Evolutionary conservation across 129 eudicot genomes (phyloP).

Genomic region (Helichrysum umbraculigerum): DNA sequence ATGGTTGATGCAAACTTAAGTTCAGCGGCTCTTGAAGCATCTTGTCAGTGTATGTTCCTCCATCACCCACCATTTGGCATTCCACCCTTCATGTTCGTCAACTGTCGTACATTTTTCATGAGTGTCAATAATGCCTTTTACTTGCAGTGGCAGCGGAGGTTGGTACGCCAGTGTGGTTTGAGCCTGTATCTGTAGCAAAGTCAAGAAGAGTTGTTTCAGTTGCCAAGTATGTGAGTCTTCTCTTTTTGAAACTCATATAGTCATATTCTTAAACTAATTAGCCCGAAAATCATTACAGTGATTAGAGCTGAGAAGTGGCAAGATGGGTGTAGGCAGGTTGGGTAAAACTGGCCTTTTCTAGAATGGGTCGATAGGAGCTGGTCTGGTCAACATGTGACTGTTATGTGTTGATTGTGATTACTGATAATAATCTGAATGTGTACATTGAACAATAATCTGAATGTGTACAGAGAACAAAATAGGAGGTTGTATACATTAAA

Average conservation of each 20-base stretch:
- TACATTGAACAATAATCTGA: background rate
- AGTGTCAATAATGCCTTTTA: background rate
- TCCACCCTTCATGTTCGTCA: background rate
- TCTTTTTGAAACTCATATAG: constrained; percentile 6
- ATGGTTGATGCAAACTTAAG: constrained; percentile 95
- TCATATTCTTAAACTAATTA: background rate
- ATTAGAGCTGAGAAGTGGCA: background rate
- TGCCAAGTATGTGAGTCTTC: constrained; percentile 73
- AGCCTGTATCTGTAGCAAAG: constrained; percentile 95
- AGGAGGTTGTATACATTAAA: background rate
- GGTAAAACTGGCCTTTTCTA: background rate
- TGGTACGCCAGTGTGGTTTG: constrained; percentile 93
- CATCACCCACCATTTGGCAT: background rate
- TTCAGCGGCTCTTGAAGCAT: constrained; percentile 55
- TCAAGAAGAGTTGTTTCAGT: constrained; percentile 76
- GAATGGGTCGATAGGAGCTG: background rate
- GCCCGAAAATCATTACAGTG: background rate
- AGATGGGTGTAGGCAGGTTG: background rate
- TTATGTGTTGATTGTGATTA: background rate
- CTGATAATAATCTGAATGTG: background rate
- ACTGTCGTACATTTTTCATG: background rate
- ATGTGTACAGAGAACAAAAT: background rate
- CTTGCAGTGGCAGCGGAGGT: constrained; percentile 77
- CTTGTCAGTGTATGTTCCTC: constrained; percentile 65
- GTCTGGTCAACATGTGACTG: background rate